phyloP scores from a whole-genome alignment of 2,329 filamentous ascomycete genomes.

The Diaporthe ilicicola region DNA sequence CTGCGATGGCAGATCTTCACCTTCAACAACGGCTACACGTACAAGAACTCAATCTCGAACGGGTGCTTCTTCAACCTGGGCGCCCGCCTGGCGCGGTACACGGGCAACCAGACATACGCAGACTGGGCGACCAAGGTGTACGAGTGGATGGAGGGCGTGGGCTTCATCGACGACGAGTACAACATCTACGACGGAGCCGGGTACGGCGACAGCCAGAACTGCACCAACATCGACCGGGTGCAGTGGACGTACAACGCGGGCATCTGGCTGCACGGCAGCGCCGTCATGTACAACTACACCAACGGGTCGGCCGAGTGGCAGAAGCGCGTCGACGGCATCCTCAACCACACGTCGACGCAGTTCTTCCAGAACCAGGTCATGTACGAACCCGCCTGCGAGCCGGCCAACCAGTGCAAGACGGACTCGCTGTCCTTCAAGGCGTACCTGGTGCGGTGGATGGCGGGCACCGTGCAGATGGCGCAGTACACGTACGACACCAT shows the following conservation, averaged over 20 bases:
- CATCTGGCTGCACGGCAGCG: constrained; percentile 53
- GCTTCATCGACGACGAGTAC: constrained; percentile 54
- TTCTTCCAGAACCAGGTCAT: constrained; percentile 60
- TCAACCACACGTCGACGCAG: constrained; percentile 54
- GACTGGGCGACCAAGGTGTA: constrained; percentile 68
- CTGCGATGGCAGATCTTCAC: constrained; percentile 86
- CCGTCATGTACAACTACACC: constrained; percentile 53
- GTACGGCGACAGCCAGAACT: constrained; percentile 46
- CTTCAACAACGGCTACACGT: constrained; percentile 78
- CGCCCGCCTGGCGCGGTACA: constrained; percentile 70
- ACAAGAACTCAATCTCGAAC: constrained; percentile 58
- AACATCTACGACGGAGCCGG: constrained; percentile 59
- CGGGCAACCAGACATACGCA: constrained; percentile 68
- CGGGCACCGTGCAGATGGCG: constrained; percentile 47
- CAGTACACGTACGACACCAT: constrained; percentile 47
- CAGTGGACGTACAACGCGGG: constrained; percentile 63
- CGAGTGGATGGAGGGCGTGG: constrained; percentile 56
- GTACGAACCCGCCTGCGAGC: constrained; percentile 63
- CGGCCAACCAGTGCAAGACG: constrained; percentile 54
- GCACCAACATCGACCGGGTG: constrained; percentile 54
- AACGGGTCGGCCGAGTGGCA: constrained; percentile 53
- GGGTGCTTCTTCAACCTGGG: constrained; percentile 58
- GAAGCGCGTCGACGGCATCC: constrained; percentile 57
- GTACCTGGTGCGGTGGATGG: constrained; percentile 62
- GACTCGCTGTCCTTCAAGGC: constrained; percentile 68